A percentile compares a stretch with the other conserved stretches of the same genome.
Evolutionary conservation across 73 alveolate species (phyloP).

Genomic region (Blepharisma stoltei): DNA sequence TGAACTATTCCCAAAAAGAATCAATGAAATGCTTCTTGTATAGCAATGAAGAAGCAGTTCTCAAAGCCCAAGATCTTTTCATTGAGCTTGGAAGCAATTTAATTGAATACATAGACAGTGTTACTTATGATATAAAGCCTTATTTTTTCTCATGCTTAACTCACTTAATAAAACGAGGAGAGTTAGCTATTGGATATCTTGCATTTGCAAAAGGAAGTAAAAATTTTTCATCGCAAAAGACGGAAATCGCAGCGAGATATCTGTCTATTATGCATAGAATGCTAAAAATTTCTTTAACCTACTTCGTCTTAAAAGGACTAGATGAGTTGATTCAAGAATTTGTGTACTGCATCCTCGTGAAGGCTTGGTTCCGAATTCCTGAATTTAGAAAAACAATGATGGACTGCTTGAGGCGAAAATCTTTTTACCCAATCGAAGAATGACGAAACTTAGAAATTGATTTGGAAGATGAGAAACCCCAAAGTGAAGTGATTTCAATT

Average conservation of each 20-base stretch:
- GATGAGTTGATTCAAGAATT: background rate
- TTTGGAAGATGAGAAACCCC: background rate
- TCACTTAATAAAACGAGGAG: background rate
- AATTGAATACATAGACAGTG: background rate
- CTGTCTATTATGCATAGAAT: background rate
- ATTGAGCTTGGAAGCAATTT: background rate
- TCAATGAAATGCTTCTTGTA: background rate
- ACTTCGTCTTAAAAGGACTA: background rate
- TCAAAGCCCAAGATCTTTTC: background rate
- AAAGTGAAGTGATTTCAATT: background rate
- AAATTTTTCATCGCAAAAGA: background rate
- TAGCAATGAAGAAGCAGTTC: background rate
- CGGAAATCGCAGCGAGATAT: background rate
- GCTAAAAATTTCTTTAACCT: background rate
- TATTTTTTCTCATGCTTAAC: background rate
- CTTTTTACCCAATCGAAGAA: background rate
- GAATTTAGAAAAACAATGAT: background rate
- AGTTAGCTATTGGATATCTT: background rate
- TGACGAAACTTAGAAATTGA: background rate
- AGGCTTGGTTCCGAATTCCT: slow-evolving; percentile 7
- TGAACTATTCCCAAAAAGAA: background rate
- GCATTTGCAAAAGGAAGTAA: background rate
- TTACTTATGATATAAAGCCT: background rate
- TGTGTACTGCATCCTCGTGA: background rate
- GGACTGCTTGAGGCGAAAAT: background rate